Percentiles rank a stretch among this genome's conserved stretches.
These are phyloP conservation scores for Nothophaeocryptopus gaeumannii DNA, from an alignment of 2,329 filamentous ascomycete species.

Conservation along the genomic window DNA sequence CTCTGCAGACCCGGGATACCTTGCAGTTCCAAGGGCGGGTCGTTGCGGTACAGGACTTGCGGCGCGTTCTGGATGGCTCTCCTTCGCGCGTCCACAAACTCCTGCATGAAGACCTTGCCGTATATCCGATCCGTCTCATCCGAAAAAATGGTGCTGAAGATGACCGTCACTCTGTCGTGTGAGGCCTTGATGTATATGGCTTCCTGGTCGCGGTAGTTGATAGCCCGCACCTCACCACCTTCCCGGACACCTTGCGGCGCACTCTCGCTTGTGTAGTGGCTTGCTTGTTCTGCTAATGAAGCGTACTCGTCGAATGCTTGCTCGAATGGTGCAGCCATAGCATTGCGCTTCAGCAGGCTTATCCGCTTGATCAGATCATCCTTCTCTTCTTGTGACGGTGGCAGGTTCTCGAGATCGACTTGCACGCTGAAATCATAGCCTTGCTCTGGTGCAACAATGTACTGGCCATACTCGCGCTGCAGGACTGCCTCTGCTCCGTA, in stretches of 20 bases:
- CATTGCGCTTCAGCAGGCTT: slow-evolving; percentile 92
- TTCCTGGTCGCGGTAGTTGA: slow-evolving; percentile 98
- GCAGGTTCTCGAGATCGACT: slow-evolving; percentile 84
- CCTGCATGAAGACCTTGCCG: slow-evolving; percentile 96
- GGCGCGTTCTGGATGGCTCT: slow-evolving; percentile 97
- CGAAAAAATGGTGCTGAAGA: slow-evolving; percentile 96
- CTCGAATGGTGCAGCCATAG: slow-evolving; percentile 98
- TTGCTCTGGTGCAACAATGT: slow-evolving; percentile 80
- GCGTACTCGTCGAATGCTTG: slow-evolving; percentile 93
- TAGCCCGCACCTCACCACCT: slow-evolving; percentile 88
- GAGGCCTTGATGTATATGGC: slow-evolving; percentile 98
- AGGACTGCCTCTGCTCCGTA: slow-evolving; percentile 92
- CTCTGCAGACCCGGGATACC: slow-evolving; percentile 77
- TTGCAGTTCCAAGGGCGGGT: slow-evolving; percentile 88
- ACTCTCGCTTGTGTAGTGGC: slow-evolving; percentile 88
- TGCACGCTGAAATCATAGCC: slow-evolving; percentile 95
- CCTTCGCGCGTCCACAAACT: slow-evolving; percentile 94
- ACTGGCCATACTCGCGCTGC: slow-evolving; percentile 88
- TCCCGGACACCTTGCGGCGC: slow-evolving; percentile 87
- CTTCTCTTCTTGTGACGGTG: slow-evolving; percentile 76
- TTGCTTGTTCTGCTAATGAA: slow-evolving; percentile 78
- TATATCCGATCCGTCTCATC: slow-evolving; percentile 98
- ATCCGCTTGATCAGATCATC: slow-evolving; percentile 85
- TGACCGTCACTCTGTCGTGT: slow-evolving; percentile 95
- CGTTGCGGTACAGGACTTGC: slow-evolving; percentile 93